These are phyloP conservation scores for Candida glucosophila DNA, from an alignment of 1,139 yeast genomes.

Conservation along the genomic window DNA sequence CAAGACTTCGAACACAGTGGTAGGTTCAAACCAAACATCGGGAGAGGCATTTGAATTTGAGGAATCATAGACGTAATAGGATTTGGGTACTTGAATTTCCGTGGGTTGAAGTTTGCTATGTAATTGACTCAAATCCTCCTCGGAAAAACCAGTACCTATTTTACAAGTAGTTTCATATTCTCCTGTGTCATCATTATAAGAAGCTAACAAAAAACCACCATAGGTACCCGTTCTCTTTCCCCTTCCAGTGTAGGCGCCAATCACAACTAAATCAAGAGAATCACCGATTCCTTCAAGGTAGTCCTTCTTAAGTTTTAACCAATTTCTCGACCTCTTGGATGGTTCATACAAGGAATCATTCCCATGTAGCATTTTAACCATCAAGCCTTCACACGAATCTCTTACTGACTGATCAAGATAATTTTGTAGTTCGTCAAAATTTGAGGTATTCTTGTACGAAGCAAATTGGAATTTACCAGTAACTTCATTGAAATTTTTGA, in stretches of 20 bases:
- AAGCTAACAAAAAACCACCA: conserved; percentile 89
- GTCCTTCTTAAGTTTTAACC: conserved; percentile 94
- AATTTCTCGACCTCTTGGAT: conserved; percentile 85
- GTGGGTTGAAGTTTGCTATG: conserved; percentile 59
- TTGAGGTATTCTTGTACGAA: conserved; percentile 60
- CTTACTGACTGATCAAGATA: conserved; percentile 85
- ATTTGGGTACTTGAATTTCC: conserved; percentile 58
- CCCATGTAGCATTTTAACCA: conserved; percentile 88
- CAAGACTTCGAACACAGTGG: conserved; percentile 76
- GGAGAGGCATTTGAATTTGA: conserved; percentile 61
- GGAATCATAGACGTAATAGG: conserved; percentile 62
- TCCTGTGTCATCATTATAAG: conserved; percentile 82
- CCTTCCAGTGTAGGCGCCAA: conserved; percentile 90
- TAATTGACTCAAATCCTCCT: conserved; percentile 60
- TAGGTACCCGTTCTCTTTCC: conserved; percentile 94
- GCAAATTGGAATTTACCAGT: conserved; percentile 83
- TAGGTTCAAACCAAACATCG: conserved; percentile 96
- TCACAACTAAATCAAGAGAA: conserved; percentile 83
- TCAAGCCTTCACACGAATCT: conserved; percentile 90
- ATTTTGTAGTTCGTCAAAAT: conserved; percentile 71
- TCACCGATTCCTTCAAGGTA: conserved; percentile 93
- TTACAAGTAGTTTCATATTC: conserved; percentile 94
- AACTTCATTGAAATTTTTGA: conserved; percentile 47
- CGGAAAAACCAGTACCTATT: conserved; percentile 95
- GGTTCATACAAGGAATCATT: conserved; percentile 84